Evolutionary conservation across 2,329 filamentous ascomycete genomes (phyloP), one percentile per base, ranked within the genome.

Genomic region (Torrubiella hemipterigena): DNA sequence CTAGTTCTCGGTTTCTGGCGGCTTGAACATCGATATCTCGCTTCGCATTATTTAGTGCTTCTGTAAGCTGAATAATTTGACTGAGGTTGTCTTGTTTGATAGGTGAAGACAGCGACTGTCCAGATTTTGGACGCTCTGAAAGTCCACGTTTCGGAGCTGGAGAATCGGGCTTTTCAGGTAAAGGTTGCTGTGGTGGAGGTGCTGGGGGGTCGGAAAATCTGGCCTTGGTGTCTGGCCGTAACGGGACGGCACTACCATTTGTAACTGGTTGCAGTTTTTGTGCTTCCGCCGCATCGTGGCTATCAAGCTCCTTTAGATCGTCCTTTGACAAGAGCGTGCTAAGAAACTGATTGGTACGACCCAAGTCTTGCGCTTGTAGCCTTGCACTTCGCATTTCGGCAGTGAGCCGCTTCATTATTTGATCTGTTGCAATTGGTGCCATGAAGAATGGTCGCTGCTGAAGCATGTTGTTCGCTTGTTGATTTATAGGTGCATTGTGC

Each of bases 171-270:
- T 95, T 95, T 50, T 95, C 87, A 1, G 89, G 89, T 6, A 96
- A 63, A 11, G 89, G 89, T 44, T 93, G 87, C 44, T 93, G 86
- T 17, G 89, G 89, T 17, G 89, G 89, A 7, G 89, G 89, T 15
- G 87, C 89, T 4, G 89, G 89, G 30, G 89, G 89, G 35, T 95
- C 87, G 2, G 84, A 91, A 51, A 95, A 96, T 31, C 86, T 73
- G 5, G 82, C 73, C 46, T 91, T 89, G 24, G 77, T 63, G 47
- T 94, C 86, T 14, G 75, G 59, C 42, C 84, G 79, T 45, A 73
- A 72, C 1, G 68, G 59, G 7, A 67, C 45, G 16, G 52, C 56
- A 38, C 63, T 67, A 16, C 69, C 68, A 36, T 73, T 73, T 1
- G 61, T 46, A n/a, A 64, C 47, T n/a, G 50, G 51, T 13, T 58